Evolutionary conservation across 2,329 filamentous ascomycete species (phyloP), one percentile per base, ranked within the genome.

Genomic region (Alternaria dauci): DNA sequence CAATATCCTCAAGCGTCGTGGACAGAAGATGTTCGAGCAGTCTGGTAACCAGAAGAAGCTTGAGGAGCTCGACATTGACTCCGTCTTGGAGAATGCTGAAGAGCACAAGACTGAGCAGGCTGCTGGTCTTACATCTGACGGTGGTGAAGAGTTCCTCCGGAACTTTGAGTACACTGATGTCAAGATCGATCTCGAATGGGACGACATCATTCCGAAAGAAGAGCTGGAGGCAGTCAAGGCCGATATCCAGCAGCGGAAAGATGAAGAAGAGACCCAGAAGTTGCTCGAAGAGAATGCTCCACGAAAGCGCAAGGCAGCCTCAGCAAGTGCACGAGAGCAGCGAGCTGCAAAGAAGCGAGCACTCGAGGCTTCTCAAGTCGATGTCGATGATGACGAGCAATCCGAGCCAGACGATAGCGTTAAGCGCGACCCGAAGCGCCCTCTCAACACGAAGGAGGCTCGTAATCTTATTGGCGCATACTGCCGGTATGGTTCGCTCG

Each of bases 11-110:
- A 98, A 98, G 82, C 93, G 94, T 80, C 91, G 95, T 69, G 96
- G 95, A n/a, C 95, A 97, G 76, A 97, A 95, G 80, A 96, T 99
- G 90, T 99, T 99, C 70, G 94, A 98, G 79, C 94, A 97, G 78
- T 95, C 92, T 11, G 92, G 93, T 60, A 99, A 99, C 76, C 95
- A 99, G 79, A 91, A 94, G 81, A 95, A 96, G 76, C 85, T 99
- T 5, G 95, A 99, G 80, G 93, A 97, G 79, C 89, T 99, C 25
- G 95, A 99, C 76, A 98, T 99, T 69, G 96, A 99, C 76, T 93
- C 94, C 8, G 95, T 99, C 39, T 87, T 99, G 16, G 95, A 95
- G 72, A 97, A 97, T 77, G 95, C 96, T 28, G 95, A 99, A 81
- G 89, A 98, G 71, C 96, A 97, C 71, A 94, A 96, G 82, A 98